A percentile compares a stretch with the other conserved stretches of the same genome.
phyloP scores from a whole-genome alignment of 176 grass and related monocot species.

The Oryza rufipogon region DNA sequence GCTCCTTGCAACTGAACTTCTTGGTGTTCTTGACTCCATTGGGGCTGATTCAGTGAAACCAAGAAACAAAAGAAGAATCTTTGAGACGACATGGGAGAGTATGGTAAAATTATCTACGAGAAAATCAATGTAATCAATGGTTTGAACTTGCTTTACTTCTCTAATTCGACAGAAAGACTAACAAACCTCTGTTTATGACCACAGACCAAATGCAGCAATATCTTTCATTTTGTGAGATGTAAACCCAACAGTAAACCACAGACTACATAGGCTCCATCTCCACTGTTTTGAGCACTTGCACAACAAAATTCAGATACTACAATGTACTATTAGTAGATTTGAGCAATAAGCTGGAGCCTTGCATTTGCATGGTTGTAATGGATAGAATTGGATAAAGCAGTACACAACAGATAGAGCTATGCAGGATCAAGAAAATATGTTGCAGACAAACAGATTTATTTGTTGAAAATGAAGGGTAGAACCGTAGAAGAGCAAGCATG shows the following conservation, averaged over 20 bases:
- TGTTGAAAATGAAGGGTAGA: too few species aligned
- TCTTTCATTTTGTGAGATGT: not conserved
- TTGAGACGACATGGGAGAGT: too few species aligned
- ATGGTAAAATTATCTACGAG: too few species aligned
- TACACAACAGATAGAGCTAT: not conserved
- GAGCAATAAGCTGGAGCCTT: not conserved
- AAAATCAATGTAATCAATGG: not conserved
- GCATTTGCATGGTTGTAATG: not conserved
- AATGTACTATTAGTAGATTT: not conserved
- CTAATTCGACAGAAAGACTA: not conserved
- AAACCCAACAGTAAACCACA: not conserved
- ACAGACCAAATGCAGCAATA: not conserved
- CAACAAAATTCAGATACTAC: not conserved
- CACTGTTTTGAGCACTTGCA: not conserved
- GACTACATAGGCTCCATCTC: not conserved
- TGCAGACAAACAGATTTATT: too few species aligned
- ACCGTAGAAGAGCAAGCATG: too few species aligned
- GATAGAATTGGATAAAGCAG: not conserved
- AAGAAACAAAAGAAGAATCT: not conserved
- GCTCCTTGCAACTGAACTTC: not conserved
- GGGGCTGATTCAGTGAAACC: not conserved
- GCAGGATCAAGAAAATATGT: conserved; percentile 1
- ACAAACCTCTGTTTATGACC: not conserved
- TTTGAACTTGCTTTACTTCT: not conserved
- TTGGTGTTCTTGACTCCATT: conserved; percentile 20